Conservation (phyloP, 2,329 filamentous ascomycete species). For the Aaosphaeria arxii region DNA sequence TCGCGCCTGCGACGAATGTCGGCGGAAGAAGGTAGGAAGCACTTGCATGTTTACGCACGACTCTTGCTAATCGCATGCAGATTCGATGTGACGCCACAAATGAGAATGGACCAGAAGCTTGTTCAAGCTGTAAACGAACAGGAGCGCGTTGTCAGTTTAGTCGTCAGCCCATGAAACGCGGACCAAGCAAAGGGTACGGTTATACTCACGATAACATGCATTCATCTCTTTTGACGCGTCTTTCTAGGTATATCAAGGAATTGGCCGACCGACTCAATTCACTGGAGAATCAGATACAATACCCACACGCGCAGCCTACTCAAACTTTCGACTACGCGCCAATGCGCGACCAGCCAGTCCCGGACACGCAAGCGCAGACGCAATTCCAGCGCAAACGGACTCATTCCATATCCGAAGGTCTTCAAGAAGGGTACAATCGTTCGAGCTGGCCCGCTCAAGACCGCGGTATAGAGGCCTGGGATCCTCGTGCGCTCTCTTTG, state of each 20-base stretch:
- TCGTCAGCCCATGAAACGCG: slow-evolving; percentile 41
- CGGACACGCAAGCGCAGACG: slow-evolving; percentile 25
- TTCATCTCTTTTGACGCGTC: slow-evolving; percentile 9
- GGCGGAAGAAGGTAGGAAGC: slow-evolving; percentile 38
- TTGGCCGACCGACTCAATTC: slow-evolving; percentile 37
- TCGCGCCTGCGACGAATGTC: slow-evolving; percentile 41
- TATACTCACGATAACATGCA: background rate
- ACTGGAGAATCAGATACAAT: slow-evolving; percentile 37
- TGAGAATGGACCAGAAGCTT: slow-evolving; percentile 39
- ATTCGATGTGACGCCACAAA: slow-evolving; percentile 41
- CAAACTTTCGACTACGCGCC: slow-evolving; percentile 28
- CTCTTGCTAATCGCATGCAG: slow-evolving; percentile 19
- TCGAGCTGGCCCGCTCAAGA: slow-evolving; percentile 33
- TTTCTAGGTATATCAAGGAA: slow-evolving; percentile 39
- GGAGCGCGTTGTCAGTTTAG: slow-evolving; percentile 40
- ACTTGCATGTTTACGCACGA: background rate
- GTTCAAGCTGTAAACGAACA: slow-evolving; percentile 40
- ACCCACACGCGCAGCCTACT: slow-evolving; percentile 16
- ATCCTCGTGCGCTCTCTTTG: slow-evolving; percentile 10
- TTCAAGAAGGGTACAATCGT: slow-evolving; percentile 29
- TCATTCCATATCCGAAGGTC: slow-evolving; percentile 37
- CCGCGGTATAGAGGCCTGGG: slow-evolving; percentile 23
- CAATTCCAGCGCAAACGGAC: slow-evolving; percentile 36
- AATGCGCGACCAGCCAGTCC: slow-evolving; percentile 27
- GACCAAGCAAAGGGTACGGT: slow-evolving; percentile 39